Percentiles rank a stretch among this genome's conserved stretches.
These are phyloP conservation scores for Sporothrix globosa DNA, from an alignment of 2,329 filamentous ascomycete species.

Conservation along the genomic window DNA sequence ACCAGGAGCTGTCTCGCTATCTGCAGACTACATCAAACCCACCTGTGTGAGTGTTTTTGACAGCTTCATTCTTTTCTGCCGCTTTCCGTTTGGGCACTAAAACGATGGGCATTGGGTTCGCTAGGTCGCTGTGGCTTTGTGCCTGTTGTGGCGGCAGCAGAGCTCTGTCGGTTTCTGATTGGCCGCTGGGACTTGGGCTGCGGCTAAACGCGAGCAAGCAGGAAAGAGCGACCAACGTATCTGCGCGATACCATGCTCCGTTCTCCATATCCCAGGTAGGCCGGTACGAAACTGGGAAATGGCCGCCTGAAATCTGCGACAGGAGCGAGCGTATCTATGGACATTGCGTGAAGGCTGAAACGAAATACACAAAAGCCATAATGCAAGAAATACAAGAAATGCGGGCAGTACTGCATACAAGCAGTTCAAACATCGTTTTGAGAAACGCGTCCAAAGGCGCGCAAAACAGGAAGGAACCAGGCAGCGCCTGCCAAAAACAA, in stretches of 20 bases:
- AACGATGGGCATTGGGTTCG: not conserved
- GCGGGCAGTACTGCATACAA: not conserved
- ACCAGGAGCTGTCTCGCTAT: not conserved
- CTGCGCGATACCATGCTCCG: too few species aligned
- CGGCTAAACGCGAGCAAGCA: slow-evolving; percentile 12
- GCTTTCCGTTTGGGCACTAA: not conserved
- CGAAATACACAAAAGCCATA: slow-evolving; percentile 7
- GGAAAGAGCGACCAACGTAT: not conserved
- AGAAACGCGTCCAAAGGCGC: slow-evolving; percentile 17
- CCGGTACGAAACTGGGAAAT: not conserved
- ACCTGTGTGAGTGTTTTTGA: not conserved
- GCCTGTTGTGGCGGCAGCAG: slow-evolving; percentile 12
- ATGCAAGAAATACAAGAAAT: not conserved
- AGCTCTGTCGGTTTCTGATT: not conserved
- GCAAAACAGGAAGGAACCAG: slow-evolving; percentile 4
- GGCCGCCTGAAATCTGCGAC: slow-evolving; percentile 11
- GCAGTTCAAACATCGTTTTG: too few species aligned
- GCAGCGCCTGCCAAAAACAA: slow-evolving; percentile 10
- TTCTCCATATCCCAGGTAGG: not conserved
- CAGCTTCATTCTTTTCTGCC: not conserved
- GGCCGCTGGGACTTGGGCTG: not conserved
- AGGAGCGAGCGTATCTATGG: not conserved
- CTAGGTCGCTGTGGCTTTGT: not conserved
- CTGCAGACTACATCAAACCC: not conserved
- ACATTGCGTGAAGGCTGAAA: slow-evolving; percentile 7